Conservation (phyloP, 441 rosid species). For the Euphorbia corollata region DNA sequence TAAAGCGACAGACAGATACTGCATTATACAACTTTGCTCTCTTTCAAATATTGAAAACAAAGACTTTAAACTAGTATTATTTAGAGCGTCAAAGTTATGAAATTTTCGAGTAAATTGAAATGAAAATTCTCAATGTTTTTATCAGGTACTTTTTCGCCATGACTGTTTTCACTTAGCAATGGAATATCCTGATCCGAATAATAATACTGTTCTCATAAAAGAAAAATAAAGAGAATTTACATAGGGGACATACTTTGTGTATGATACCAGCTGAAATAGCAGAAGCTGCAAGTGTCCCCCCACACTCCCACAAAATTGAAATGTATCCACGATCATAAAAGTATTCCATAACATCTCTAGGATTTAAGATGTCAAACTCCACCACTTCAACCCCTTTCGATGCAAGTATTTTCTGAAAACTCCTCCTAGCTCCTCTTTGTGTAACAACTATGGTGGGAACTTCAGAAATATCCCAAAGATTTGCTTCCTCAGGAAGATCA, state of each 20-base stretch:
- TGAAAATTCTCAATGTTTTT: not conserved
- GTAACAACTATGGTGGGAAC: conserved; percentile 75
- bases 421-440: conserved; percentile 86
- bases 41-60: not conserved
- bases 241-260: conserved; percentile 52
- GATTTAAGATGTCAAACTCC: conserved; percentile 85
- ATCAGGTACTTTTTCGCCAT: not conserved
- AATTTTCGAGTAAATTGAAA: no score
- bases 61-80: not conserved
- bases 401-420: conserved; percentile 67
- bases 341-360: conserved; percentile 91
- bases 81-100: not conserved
- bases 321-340: conserved; percentile 82
- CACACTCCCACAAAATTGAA: conserved; percentile 88
- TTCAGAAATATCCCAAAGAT: conserved; percentile 79
- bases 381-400: conserved; percentile 89
- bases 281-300: conserved; percentile 85
- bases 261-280: conserved; percentile 78
- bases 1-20: not conserved
- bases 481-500: conserved; percentile 78
- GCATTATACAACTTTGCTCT: not conserved
- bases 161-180: not conserved
- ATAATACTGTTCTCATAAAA: not conserved
- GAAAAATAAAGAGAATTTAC: not conserved
- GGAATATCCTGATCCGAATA: not conserved